phyloP scores from a whole-genome alignment of 352 stramenopile genomes.

The Phytophthora uliginosa region DNA sequence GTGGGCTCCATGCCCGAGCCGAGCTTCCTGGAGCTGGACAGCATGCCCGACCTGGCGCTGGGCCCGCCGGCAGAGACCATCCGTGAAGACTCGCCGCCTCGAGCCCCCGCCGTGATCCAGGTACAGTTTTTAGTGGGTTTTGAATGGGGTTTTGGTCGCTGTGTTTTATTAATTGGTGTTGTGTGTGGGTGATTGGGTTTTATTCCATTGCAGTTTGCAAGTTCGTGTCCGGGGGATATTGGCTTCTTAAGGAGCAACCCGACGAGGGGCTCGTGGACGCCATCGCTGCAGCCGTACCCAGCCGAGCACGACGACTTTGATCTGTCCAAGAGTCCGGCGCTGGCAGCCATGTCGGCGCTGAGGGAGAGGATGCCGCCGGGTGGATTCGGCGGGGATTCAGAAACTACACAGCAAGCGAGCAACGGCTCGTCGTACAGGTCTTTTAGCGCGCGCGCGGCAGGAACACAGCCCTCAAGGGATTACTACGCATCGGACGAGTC shows the following conservation, averaged over 20 bases:
- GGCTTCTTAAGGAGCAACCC: constrained; percentile 58
- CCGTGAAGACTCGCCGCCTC: constrained; percentile 31
- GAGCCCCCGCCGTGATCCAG: constrained; percentile 61
- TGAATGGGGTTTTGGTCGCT: background rate
- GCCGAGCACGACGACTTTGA: constrained; percentile 68
- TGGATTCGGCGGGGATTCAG: constrained; percentile 17
- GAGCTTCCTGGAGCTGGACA: constrained; percentile 57
- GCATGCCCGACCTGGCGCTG: constrained; percentile 71
- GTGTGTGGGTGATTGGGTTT: background rate
- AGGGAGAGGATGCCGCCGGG: constrained; percentile 45
- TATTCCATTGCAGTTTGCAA: constrained; percentile 56
- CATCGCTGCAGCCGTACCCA: constrained; percentile 31
- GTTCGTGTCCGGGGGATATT: constrained; percentile 75
- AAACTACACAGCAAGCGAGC: constrained; percentile 28
- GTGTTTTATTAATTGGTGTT: constrained; percentile 12
- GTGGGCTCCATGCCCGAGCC: constrained; percentile 78
- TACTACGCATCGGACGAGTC: constrained; percentile 44
- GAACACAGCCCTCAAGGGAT: constrained; percentile 34
- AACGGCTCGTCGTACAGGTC: constrained; percentile 34
- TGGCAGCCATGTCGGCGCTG: constrained; percentile 73
- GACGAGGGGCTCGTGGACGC: constrained; percentile 53
- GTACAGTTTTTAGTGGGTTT: constrained; percentile 22
- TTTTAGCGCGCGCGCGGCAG: constrained; percentile 26
- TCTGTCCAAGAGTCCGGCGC: constrained; percentile 73
- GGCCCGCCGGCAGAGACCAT: constrained; percentile 50